Percentiles rank a stretch among this genome's conserved stretches.
phyloP scores from a whole-genome alignment of 75 land plant species.

The Adiantum capillusveneris region DNA sequence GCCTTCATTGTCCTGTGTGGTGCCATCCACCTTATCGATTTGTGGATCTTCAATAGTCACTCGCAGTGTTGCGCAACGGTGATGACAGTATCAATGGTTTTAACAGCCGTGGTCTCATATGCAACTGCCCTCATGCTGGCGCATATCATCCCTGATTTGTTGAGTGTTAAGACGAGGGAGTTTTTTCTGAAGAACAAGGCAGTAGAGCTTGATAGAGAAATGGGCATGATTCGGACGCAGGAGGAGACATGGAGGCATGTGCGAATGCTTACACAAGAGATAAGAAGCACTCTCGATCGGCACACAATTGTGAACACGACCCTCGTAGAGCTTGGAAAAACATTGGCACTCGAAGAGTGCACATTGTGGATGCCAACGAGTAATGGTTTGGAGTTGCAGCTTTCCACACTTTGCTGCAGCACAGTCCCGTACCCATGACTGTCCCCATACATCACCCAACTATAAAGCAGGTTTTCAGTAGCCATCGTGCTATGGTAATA shows the following conservation, averaged over 20 bases:
- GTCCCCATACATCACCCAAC: constrained; percentile 55
- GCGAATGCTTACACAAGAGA: constrained; percentile 85
- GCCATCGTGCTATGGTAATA: constrained; percentile 48
- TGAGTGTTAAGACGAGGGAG: constrained; percentile 76
- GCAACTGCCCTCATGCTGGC: constrained; percentile 80
- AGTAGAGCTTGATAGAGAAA: constrained; percentile 71
- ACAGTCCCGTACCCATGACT: constrained; percentile 22
- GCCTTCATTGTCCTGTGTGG: constrained; percentile 85
- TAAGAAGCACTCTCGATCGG: constrained; percentile 74
- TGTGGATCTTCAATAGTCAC: constrained; percentile 61
- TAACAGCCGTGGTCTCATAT: constrained; percentile 73
- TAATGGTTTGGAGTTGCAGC: constrained; percentile 56
- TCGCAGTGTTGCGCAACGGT: constrained; percentile 52
- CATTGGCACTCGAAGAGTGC: constrained; percentile 68
- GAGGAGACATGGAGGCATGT: constrained; percentile 82
- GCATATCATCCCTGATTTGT: constrained; percentile 65
- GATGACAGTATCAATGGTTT: constrained; percentile 55
- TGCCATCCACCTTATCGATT: constrained; percentile 70
- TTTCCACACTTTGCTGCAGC: constrained; percentile 55
- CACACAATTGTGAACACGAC: constrained; percentile 82
- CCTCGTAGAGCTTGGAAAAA: constrained; percentile 71
- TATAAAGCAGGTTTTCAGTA: constrained; percentile 58
- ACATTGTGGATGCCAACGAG: constrained; percentile 82
- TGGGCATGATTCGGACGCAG: constrained; percentile 71
- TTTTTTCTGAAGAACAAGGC: constrained; percentile 79